These are phyloP conservation scores for Macrolepiota dolichaula DNA, from an alignment of 768 basidiomycete species.

Conservation along the genomic window DNA sequence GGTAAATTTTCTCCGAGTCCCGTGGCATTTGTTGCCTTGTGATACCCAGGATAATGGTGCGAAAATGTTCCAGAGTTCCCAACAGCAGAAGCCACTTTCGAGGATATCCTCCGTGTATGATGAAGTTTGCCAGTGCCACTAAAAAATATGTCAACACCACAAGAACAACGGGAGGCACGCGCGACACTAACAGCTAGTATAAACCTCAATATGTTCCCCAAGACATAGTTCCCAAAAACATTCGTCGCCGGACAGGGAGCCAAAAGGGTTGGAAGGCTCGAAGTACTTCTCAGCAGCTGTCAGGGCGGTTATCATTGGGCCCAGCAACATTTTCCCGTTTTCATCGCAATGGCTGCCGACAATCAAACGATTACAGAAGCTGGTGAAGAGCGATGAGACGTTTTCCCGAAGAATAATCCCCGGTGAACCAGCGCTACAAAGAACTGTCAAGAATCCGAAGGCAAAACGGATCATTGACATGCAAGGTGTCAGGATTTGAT, in stretches of 20 bases:
- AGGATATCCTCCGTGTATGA: constrained; percentile 19
- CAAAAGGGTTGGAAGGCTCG: not conserved
- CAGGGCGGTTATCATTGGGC: constrained; percentile 1
- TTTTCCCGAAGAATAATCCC: constrained; percentile 12
- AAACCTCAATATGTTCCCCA: not conserved
- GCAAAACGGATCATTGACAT: constrained; percentile 9
- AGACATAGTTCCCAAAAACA: constrained; percentile 5
- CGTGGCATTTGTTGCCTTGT: constrained; percentile 39
- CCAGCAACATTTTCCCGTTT: constrained; percentile 2
- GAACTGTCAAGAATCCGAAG: constrained; percentile 8
- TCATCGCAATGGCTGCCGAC: not conserved
- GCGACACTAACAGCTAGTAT: not conserved
- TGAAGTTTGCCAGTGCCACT: constrained; percentile 21
- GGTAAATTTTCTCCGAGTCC: constrained; percentile 47
- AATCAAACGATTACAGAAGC: not conserved
- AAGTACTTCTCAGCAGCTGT: constrained; percentile 7
- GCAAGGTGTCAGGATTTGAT: not conserved
- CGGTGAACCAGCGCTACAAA: constrained; percentile 1
- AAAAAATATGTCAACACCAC: not conserved
- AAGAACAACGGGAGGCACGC: not conserved
- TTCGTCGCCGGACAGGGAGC: not conserved
- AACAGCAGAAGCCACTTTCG: constrained; percentile 35
- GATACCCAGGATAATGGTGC: constrained; percentile 46
- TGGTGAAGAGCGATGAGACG: constrained; percentile 4
- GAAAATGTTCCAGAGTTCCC: constrained; percentile 55